phyloP scores from a whole-genome alignment of 2,329 filamentous ascomycete species.

The Hypoxylon sp. region DNA sequence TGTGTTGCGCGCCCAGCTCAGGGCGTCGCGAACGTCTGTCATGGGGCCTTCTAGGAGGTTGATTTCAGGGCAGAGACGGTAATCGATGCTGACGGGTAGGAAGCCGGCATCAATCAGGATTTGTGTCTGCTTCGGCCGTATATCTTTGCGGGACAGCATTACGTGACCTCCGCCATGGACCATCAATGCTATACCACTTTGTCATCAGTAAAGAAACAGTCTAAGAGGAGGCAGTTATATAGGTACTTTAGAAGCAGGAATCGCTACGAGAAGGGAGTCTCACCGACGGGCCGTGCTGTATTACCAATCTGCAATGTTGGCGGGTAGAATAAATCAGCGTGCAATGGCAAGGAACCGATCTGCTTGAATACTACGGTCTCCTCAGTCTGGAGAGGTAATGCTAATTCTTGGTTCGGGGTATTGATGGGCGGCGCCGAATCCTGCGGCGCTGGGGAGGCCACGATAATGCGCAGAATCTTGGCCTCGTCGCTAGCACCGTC shows the following conservation, averaged over 20 bases:
- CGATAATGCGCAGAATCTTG: slow-evolving; percentile 46
- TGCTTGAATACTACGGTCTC: slow-evolving; percentile 47
- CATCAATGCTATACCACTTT: slow-evolving; percentile 57
- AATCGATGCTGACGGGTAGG: slow-evolving; percentile 65
- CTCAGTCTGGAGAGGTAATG: slow-evolving; percentile 14
- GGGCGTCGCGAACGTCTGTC: slow-evolving; percentile 61
- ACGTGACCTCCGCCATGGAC: slow-evolving; percentile 63
- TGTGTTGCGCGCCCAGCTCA: slow-evolving; percentile 57
- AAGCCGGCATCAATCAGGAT: slow-evolving; percentile 59
- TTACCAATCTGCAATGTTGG: slow-evolving; percentile 32
- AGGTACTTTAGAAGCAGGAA: background rate
- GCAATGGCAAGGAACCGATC: slow-evolving; percentile 34
- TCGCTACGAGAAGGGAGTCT: slow-evolving; percentile 3
- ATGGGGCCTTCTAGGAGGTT: slow-evolving; percentile 63
- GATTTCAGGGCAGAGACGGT: slow-evolving; percentile 66
- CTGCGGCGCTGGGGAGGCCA: slow-evolving; percentile 35
- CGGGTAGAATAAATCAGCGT: slow-evolving; percentile 56
- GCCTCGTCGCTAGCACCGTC: slow-evolving; percentile 46
- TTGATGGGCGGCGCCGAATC: background rate
- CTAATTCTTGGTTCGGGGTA: background rate
- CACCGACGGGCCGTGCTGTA: slow-evolving; percentile 30
- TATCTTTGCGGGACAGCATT: slow-evolving; percentile 57
- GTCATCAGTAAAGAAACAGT: slow-evolving; percentile 2
- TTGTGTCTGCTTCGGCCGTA: slow-evolving; percentile 57
- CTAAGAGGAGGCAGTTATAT: too few species aligned